Evolutionary conservation across 768 basidiomycete genomes (phyloP).

Genomic region (Mycena kentingensis): DNA sequence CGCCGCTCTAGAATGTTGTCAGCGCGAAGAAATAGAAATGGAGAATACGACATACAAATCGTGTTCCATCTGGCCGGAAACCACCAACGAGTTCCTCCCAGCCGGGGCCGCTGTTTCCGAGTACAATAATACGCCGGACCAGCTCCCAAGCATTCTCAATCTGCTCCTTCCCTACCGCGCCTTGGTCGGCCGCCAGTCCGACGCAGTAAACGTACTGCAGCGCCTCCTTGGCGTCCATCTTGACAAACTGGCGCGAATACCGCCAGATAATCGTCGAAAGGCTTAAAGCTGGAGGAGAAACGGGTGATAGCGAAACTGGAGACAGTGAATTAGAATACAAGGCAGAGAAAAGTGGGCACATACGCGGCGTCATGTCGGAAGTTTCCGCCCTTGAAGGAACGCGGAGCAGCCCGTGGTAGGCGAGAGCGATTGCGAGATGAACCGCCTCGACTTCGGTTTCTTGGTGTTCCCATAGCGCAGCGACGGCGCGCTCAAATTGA

Average conservation of each 20-base stretch:
- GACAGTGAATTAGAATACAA: background rate
- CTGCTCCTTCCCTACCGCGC: slow-evolving; percentile 79
- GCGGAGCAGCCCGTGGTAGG: slow-evolving; percentile 90
- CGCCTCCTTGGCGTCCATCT: slow-evolving; percentile 91
- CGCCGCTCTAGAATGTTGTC: slow-evolving; percentile 61
- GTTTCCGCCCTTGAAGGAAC: slow-evolving; percentile 81
- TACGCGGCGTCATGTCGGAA: slow-evolving; percentile 82
- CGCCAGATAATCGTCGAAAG: slow-evolving; percentile 88
- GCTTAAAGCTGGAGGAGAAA: slow-evolving; percentile 70
- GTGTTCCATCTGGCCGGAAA: slow-evolving; percentile 85
- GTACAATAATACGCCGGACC: slow-evolving; percentile 73
- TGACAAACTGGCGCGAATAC: slow-evolving; percentile 90
- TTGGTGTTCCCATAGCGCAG: slow-evolving; percentile 83
- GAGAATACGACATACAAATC: slow-evolving; percentile 61
- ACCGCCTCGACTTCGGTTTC: slow-evolving; percentile 92
- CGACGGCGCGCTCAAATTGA: slow-evolving; percentile 92
- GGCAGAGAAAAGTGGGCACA: slow-evolving; percentile 29
- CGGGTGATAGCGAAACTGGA: slow-evolving; percentile 70
- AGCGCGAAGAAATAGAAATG: background rate
- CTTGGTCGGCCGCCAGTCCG: slow-evolving; percentile 73
- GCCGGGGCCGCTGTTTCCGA: slow-evolving; percentile 73
- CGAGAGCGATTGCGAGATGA: slow-evolving; percentile 87
- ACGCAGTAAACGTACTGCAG: slow-evolving; percentile 93
- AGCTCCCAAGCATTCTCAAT: slow-evolving; percentile 81
- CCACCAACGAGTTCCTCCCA: slow-evolving; percentile 98